These are phyloP conservation scores for Yamadazyma sp. DNA, from an alignment of 805 yeast species.

Conservation along the genomic window DNA sequence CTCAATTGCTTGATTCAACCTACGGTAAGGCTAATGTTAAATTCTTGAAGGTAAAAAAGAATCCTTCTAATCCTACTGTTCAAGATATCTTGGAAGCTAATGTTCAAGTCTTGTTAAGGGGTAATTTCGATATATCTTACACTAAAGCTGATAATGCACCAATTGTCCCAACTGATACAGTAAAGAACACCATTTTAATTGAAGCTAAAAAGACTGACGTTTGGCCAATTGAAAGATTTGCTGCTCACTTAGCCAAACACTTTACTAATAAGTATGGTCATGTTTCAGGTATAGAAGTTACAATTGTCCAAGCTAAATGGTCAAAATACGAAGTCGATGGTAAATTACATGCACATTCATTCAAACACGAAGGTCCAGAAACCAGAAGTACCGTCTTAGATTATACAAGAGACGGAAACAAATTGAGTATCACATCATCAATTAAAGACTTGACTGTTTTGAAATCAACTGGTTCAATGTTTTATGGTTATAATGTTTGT, in stretches of 20 bases:
- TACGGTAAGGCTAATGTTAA: constrained; percentile 95
- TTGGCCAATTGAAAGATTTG: constrained; percentile 90
- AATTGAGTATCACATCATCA: constrained; percentile 60
- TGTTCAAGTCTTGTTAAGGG: constrained; percentile 70
- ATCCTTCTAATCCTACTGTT: constrained; percentile 63
- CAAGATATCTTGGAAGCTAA: constrained; percentile 88
- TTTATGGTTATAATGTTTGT: constrained; percentile 80
- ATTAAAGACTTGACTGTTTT: constrained; percentile 78
- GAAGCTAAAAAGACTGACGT: constrained; percentile 81
- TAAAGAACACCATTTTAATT: constrained; percentile 81
- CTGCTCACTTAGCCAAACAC: constrained; percentile 79
- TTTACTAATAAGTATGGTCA: constrained; percentile 75
- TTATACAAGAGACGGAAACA: constrained; percentile 48
- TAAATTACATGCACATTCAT: constrained; percentile 76
- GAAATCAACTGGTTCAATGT: constrained; percentile 91
- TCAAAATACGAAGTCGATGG: constrained; percentile 73
- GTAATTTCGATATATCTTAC: constrained; percentile 76
- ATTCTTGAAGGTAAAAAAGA: constrained; percentile 82
- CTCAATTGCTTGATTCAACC: constrained; percentile 45
- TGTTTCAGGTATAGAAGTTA: constrained; percentile 66
- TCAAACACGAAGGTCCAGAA: constrained; percentile 81
- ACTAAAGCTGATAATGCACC: constrained; percentile 84
- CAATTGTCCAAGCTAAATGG: constrained; percentile 77
- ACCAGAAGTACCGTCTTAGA: constrained; percentile 58
- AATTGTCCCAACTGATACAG: constrained; percentile 94